Evolutionary conservation across 768 basidiomycete species (phyloP), one percentile per base, ranked within the genome.

Genomic region (Xerocomus brunneocitrinus): DNA sequence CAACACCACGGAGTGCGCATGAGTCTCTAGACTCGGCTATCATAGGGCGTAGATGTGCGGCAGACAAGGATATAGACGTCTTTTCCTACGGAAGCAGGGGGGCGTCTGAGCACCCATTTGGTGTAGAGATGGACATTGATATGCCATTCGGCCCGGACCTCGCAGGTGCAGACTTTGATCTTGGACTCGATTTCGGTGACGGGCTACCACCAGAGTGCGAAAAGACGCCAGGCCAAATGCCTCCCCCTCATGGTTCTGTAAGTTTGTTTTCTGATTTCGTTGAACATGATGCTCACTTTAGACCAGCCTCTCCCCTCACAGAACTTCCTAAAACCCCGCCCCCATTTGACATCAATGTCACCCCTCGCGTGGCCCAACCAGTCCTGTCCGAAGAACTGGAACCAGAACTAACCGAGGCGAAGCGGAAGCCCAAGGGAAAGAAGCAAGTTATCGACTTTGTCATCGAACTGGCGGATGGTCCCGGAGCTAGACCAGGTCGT

Each of bases 371-470:
- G 14, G 77, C 76, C 9, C 76, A 73, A 28, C 62, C 64, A 52
- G 65, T 60, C 22, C 48, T 64, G 27, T 76, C 74, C n/a, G 75
- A 73, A 38, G 70, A 74, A 35, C 16, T 16, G 0, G 72, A 73
- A 46, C 62, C 22, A 3, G 66, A 74, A 31, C 65, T 28, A 54
- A 47, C 62, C 34, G 76, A 75, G 54, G 65, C 62, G 63, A 74
- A 79, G 73, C 74, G 79, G 61, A 80, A 84, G 69, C 58, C 66
- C 68, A 83, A 81, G 58, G 85, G 87, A 63, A 91, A 86, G 77
- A 95, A 88, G 70, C 87, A 90, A 59, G 90, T 94, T 42, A 88
- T 95, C 51, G 95, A 98, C 67, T 79, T 82, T n/a, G 81, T 91
- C 41, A 94, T 89, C 7, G 94, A 98, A 69, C 79, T 94, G 41